Conservation (phyloP, 768 basidiomycete genomes). For the Xanthoconium purpureum region DNA sequence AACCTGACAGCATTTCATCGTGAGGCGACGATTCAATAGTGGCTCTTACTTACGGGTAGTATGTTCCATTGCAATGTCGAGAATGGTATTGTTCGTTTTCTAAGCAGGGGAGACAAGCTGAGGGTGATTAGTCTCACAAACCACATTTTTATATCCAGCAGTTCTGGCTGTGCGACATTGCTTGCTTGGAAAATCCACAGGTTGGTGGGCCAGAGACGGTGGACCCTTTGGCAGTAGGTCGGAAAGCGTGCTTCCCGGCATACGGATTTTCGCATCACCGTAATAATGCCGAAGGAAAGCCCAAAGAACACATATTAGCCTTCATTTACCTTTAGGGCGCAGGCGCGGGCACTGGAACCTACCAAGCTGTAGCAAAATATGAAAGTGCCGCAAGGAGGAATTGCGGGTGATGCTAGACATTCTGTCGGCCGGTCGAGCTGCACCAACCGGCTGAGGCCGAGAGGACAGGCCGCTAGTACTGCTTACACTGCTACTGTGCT, state of each 20-base stretch:
- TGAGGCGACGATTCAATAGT: neutral
- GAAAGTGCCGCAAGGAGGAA: neutral
- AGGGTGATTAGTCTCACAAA: neutral
- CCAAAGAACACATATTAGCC: neutral
- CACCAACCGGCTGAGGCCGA: neutral
- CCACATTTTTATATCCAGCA: constrained; percentile 15
- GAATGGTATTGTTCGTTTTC: neutral
- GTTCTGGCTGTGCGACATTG: constrained; percentile 12
- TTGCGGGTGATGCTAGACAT: neutral
- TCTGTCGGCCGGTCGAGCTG: neutral
- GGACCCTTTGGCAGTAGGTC: constrained; percentile 2
- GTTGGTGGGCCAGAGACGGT: constrained; percentile 15
- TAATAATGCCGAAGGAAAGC: neutral
- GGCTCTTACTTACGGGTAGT: constrained; percentile 8
- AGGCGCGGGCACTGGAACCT: constrained; percentile 11
- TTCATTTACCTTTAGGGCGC: neutral
- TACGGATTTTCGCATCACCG: neutral
- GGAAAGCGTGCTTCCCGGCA: neutral
- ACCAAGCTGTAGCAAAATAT: constrained; percentile 23
- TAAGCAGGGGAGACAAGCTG: neutral
- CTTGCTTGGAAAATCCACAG: constrained; percentile 16
- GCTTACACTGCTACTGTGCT: neutral
- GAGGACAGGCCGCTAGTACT: neutral
- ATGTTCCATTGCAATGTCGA: constrained; percentile 4
- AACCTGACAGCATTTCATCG: constrained; percentile 5